Base-by-base conservation (phyloP, 805 yeast species). In the Candida loeiensis region DNA sequence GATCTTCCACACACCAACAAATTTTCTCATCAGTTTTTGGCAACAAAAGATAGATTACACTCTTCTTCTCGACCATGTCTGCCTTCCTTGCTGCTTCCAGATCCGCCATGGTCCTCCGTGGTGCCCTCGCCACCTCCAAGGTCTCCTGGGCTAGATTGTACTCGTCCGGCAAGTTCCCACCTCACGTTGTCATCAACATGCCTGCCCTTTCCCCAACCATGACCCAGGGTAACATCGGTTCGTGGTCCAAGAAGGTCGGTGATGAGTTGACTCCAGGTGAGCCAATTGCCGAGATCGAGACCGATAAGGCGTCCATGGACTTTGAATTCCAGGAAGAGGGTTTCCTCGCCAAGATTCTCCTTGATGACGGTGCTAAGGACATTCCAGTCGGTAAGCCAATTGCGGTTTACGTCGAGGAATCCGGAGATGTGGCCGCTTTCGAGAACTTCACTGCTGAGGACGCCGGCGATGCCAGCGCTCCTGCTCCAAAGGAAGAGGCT, bases 141-240 rank as follows among this genome's bases (percentile, higher is more conserved):
- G 38, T 53, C 28, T 47, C 56, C 22, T 55, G 61, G 54, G 65
- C 66, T 24, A 58, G 74, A 53, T 61, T 63, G 44, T 69, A 69
- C 55, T 58, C 73, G 18, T 63, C 73, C 21, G 63, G 63, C 28
- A 66, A 69, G 50, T 86, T 78, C 68, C 96, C 96, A 25, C 65
- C 80, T 15, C 97, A 93, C 67, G 79, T 85, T 45, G 81, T 93
- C 58, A 88, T 93, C 55, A 83, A 82, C 62, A 93, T 93, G 99
- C 99, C 99, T 36, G 99, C 99, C 7, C 73, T 93, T 56, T 91
- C 98, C n/a, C 99, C 99, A 50, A 93, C 99, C 40, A 93, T 93
- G 99, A 85, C 96, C 46, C 91, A 86, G 60, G 99, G 99, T 61
- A 83, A 80, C 64, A 72, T 93, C 49, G 91, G 91, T 28, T 73